Evolutionary conservation across 306 rosid genomes (phyloP), one percentile per base, ranked within the genome.

Genomic region (Mimosa pudica): DNA sequence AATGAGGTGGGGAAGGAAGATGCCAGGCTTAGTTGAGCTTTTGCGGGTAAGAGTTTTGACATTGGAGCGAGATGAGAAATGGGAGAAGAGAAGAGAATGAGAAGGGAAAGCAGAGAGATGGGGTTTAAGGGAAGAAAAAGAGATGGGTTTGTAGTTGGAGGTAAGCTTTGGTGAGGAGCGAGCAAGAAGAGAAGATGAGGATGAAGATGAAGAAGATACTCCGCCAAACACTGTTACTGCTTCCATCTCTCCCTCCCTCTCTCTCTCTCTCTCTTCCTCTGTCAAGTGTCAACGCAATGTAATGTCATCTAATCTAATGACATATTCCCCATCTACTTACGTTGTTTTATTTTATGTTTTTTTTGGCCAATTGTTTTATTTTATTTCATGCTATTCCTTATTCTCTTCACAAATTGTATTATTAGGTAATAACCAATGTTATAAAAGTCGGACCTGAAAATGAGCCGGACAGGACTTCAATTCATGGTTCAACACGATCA

Each of bases 1-100:
- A 68, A 93, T 82, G 85, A 96, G 77, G 85, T 77, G 90, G 30
- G 98, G 99, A 68, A 90, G 92, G 82, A 93, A 91, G 85, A 93
- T 90, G 46, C 76, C 79, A 73, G 92, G 75, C 38, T 91, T 78
- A 33, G 65, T 38, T 76, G 76, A 3, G 78, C 81, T 60, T 66
- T 73, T 85, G 54, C 75, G 35, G 74, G 82, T 79, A 76, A 79
- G 76, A 73, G 93, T 62, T 85, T 74, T 87, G 51, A 90, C 85
- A 86, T 80, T 69, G 55, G 74, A 81, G 78, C 77, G 72, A 66
- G 84, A 54, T 24, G 81, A 77, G 49, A 32, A 49, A 70, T 70
- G 55, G 1, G 87, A 87, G 83, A 93, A 93, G 42, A 90, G 93
- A 85, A 87, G 88, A 30, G 87, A 88, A 8, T 86, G 85, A 17